These are phyloP conservation scores for Desmodesmus armatus DNA, from an alignment of 139 green algal genomes.

Conservation along the genomic window DNA sequence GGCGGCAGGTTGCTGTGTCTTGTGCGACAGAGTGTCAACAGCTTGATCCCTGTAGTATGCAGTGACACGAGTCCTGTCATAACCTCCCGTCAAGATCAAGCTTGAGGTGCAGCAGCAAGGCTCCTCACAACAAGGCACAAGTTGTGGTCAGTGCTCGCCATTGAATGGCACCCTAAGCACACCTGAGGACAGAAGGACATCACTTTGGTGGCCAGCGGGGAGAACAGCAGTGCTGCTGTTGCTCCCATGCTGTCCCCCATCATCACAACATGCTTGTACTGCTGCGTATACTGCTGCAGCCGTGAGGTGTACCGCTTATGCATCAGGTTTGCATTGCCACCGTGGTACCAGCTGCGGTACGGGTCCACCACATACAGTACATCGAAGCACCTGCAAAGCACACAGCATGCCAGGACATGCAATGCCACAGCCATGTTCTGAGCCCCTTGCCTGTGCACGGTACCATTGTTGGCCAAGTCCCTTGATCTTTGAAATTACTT, in stretches of 20 bases:
- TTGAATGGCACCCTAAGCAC: too few species aligned
- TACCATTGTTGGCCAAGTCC: too few species aligned
- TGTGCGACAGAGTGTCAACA: too few species aligned
- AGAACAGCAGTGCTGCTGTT: conserved; percentile 86
- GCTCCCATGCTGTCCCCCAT: conserved; percentile 96
- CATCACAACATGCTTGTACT: conserved; percentile 84
- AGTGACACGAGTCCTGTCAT: not conserved
- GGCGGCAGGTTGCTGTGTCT: too few species aligned
- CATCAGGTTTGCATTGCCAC: conserved; percentile 56
- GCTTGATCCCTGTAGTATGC: too few species aligned
- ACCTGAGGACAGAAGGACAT: conserved; percentile 93
- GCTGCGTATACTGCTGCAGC: conserved; percentile 51
- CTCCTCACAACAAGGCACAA: not conserved
- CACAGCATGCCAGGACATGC: not conserved
- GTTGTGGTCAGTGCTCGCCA: not conserved
- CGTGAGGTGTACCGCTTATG: conserved; percentile 47
- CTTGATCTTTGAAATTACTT: too few species aligned
- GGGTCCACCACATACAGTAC: conserved; percentile 89
- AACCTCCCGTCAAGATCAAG: not conserved
- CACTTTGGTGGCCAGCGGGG: conserved; percentile 78
- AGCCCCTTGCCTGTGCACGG: too few species aligned
- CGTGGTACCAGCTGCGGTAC: conserved; percentile 77
- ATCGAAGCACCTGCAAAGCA: conserved; percentile 72
- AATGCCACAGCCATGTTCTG: too few species aligned
- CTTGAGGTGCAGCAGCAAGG: too few species aligned